These are phyloP conservation scores for Meyerozyma athensensis DNA, from an alignment of 1,139 yeast genomes.

Conservation along the genomic window DNA sequence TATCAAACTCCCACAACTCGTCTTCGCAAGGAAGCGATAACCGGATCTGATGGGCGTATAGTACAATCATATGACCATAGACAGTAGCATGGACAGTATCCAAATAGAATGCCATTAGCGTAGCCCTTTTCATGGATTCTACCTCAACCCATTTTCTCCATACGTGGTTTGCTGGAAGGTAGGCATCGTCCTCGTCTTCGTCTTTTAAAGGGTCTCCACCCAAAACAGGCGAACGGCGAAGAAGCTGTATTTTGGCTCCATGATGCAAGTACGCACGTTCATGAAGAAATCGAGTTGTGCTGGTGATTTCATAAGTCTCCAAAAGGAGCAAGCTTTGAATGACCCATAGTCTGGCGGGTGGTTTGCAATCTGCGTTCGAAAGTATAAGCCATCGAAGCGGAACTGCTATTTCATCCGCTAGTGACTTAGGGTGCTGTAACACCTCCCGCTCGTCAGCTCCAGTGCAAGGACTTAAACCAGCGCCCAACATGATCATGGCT, in stretches of 20 bases:
- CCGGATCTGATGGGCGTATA: constrained; percentile 29
- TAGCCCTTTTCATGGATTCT: constrained; percentile 29
- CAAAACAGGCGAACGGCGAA: constrained; percentile 5
- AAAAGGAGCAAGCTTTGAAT: constrained; percentile 59
- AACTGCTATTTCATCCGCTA: constrained; percentile 43
- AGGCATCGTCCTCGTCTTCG: constrained; percentile 10
- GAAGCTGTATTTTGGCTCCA: constrained; percentile 6
- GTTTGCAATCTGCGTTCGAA: constrained; percentile 51
- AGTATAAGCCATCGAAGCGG: constrained; percentile 63
- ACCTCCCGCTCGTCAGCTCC: constrained; percentile 12
- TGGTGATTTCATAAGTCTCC: constrained; percentile 55
- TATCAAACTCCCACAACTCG: constrained; percentile 23
- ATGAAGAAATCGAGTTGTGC: constrained; percentile 5
- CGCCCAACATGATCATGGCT: constrained; percentile 55
- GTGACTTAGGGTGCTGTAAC: constrained; percentile 16
- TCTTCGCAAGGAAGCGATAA: constrained; percentile 30
- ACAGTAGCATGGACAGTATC: constrained; percentile 32
- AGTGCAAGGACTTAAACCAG: constrained; percentile 12
- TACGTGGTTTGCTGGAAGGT: constrained; percentile 5
- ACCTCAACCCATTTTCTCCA: constrained; percentile 32
- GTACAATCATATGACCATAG: constrained; percentile 24
- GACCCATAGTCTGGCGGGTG: constrained; percentile 60
- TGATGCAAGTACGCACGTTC: constrained; percentile 7
- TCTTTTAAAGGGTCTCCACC: constrained; percentile 9
- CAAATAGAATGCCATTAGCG: constrained; percentile 28